Base-by-base conservation (phyloP, 805 yeast genomes). In the Pichia exigua region DNA sequence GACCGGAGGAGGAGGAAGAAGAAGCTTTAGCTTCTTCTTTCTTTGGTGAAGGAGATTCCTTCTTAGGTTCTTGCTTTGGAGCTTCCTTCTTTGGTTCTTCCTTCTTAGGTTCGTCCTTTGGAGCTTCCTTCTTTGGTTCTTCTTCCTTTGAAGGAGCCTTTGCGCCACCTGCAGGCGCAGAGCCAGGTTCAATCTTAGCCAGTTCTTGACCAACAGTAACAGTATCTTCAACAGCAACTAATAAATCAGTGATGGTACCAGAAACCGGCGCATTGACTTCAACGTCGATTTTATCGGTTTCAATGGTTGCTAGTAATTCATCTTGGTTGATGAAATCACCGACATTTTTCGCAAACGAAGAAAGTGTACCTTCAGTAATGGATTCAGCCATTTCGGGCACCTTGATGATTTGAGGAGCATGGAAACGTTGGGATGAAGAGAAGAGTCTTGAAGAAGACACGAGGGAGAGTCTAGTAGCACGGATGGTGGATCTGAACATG, bases 311-410 rank as follows among this genome's bases (percentile, higher is more conserved):
- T 60, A 94, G 76, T 58, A 87, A 82, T 73, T 92, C 98, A 70
- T 92, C 98, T 60, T 74, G 81, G 53, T 77, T 79, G 51, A 92
- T 92, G 62, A 72, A 90, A 54, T 92, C 98, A 59, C 99, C 99
- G 55, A 90, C 89, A 55, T 79, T 72, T 66, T 84, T 85, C 58
- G 75, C 73, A 65, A 73, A 84, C 18, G 78, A 62, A 58, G 87
- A 75, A 59, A 94, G 78, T 47, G 98, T 88, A 67, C 99, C 99
- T 71, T 94, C 99, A 42, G 97, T 88, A 65, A 94, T 85, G 47
- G 97, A 91, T 73, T 94, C 99, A 44, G 99, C 98, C 97, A 94
- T 90, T 58, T 88, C 95, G 46, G 99, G 99, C 22, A 94, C 98
- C 70, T 90, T 87, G 49, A 92, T 95, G 46, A 68, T 64, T 47